phyloP scores from a whole-genome alignment of 371 early-diverging fungal species.

The Mucor plumbeus region DNA sequence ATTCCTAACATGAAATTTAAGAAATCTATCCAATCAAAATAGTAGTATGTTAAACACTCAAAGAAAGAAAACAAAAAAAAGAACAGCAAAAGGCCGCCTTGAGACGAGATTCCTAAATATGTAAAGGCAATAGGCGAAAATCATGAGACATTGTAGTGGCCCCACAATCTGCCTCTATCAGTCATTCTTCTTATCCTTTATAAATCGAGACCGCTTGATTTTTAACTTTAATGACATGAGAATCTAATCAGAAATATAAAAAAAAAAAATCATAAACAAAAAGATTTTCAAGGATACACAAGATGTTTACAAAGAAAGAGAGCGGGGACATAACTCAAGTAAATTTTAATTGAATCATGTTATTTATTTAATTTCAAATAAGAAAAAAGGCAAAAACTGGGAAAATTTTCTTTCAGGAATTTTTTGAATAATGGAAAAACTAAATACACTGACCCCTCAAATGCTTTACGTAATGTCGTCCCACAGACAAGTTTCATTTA shows the following conservation, averaged over 20 bases:
- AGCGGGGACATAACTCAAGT: not conserved
- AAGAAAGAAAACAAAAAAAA: not conserved
- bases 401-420: not conserved
- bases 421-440: not conserved
- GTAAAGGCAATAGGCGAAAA: not conserved
- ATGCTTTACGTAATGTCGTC: constrained; percentile 2
- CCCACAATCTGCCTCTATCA: constrained; percentile 3
- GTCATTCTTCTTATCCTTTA: not conserved
- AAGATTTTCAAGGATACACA: not conserved
- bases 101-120: not conserved
- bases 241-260: not conserved
- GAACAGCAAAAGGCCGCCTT: not conserved
- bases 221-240: not conserved
- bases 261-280: not conserved
- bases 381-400: constrained; percentile 2
- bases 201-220: not conserved
- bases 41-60: not conserved
- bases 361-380: no score
- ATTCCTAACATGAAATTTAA: not conserved
- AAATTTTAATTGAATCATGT: not conserved
- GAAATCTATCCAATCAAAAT: not conserved
- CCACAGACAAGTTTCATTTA: not conserved
- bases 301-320: not conserved
- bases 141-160: constrained; percentile 4
- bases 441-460: not conserved